Conservation (phyloP, 1,139 yeast species). For the Torulaspora globosa region DNA sequence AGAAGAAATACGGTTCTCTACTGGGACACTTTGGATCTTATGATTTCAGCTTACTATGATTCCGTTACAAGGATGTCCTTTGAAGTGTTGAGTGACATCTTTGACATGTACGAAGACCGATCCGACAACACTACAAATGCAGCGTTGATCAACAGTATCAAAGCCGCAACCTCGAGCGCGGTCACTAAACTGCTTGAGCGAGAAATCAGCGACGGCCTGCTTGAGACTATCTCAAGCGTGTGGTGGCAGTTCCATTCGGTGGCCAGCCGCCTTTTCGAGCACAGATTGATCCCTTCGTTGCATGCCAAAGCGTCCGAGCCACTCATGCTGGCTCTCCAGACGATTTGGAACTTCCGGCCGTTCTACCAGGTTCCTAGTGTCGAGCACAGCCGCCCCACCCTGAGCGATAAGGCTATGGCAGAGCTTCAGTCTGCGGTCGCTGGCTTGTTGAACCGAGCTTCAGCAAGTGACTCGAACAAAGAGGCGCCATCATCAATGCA, state of each 20-base stretch:
- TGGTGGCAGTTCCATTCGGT: conserved; percentile 13
- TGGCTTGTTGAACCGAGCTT: not conserved
- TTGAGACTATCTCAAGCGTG: conserved; percentile 9
- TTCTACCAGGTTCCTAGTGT: conserved; percentile 7
- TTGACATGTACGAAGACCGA: conserved; percentile 4
- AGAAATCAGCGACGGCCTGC: not conserved
- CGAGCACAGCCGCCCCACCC: conserved; percentile 2
- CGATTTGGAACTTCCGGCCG: conserved; percentile 7
- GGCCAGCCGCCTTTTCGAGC: conserved; percentile 4
- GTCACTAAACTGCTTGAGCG: not conserved
- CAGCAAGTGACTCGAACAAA: not conserved
- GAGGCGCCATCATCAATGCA: not conserved
- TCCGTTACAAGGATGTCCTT: conserved; percentile 1
- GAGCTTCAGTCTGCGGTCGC: not conserved
- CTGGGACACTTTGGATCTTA: conserved; percentile 12
- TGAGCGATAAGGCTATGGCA: not conserved
- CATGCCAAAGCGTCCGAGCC: not conserved
- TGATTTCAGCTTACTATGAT: conserved; percentile 9
- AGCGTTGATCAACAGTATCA: conserved; percentile 4
- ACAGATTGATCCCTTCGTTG: conserved; percentile 10
- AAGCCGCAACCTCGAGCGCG: conserved; percentile 2
- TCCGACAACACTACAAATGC: conserved; percentile 1
- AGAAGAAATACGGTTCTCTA: conserved; percentile 7
- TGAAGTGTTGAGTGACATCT: conserved; percentile 4
- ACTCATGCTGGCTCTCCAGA: conserved; percentile 1